Evolutionary conservation across 2,329 filamentous ascomycete species (phyloP), one percentile per base, ranked within the genome.

Genomic region (Microcera coccophila): DNA sequence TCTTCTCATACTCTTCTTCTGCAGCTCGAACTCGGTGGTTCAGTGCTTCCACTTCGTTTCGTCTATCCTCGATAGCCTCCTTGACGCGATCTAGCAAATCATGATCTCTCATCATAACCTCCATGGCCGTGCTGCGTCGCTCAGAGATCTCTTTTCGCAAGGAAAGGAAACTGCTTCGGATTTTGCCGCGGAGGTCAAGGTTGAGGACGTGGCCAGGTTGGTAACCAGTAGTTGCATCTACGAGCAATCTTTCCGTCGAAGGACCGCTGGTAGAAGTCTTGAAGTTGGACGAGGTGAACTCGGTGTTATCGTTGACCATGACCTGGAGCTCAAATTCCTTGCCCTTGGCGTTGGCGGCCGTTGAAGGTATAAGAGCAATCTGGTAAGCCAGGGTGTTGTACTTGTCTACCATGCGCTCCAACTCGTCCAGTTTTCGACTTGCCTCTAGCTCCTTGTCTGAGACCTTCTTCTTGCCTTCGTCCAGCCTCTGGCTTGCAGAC

Each of bases 371-470:
- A 41, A 98, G 74, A 20, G 86, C 90, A 47, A 93, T 93, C 58
- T 96, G 87, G 66, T 98, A 98, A 12, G 89, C 91, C 21, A 95
- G 71, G 4, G 89, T 89, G 68, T 98, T 98, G 78, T 95, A 98
- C 40, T 81, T 81, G 63, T 96, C 89, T 20, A 96, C 87, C 42
- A 86, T 78, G 34, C 85, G 81, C 64, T 98, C 93, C n/a, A 98
- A 77, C 56, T 95, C 90, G 60, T 97, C 91, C 2, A 98, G 78
- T 59, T 87, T 91, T 38, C 76, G 76, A 55, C 85, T 88, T 0
- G 91, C 89, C 52, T 95, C 90, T n/a, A 78, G 66, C 66, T 98
- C 94, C 58, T 87, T 93, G 54, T 95, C 90, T 15, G 84, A 78
- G 1, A 93, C 85, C 53, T 81, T 84, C 52, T 80, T 84, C 70